Evolutionary conservation across 805 yeast species (phyloP).

Genomic region (Candida germanica): DNA sequence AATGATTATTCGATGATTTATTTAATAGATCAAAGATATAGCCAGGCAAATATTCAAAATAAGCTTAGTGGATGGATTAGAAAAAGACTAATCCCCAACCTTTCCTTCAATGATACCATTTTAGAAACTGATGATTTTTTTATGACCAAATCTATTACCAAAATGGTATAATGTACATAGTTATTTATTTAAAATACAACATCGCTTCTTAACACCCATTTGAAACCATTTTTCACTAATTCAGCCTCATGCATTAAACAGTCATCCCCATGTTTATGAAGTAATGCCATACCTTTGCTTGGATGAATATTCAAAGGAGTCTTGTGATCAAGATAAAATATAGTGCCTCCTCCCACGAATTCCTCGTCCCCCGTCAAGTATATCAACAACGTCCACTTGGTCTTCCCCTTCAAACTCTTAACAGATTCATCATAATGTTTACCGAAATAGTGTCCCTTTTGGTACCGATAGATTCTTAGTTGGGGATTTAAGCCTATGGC

Average conservation of each 20-base stretch:
- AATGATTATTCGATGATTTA: conserved; percentile 77
- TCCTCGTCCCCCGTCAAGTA: conserved; percentile 58
- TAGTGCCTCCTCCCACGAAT: conserved; percentile 58
- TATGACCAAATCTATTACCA: conserved; percentile 13
- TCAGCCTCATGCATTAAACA: conserved; percentile 61
- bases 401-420: conserved; percentile 34
- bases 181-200: conserved; percentile 28
- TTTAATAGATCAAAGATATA: conserved; percentile 66
- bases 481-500: conserved; percentile 56
- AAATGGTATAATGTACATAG: conserved; percentile 4
- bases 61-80: conserved; percentile 76
- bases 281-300: conserved; percentile 50
- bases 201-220: conserved; percentile 65
- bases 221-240: conserved; percentile 47
- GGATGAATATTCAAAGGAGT: conserved; percentile 43
- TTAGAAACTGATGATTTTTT: conserved; percentile 28
- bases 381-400: conserved; percentile 59
- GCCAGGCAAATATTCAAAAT: conserved; percentile 39
- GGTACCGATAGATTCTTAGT: conserved; percentile 52
- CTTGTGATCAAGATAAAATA: conserved; percentile 39
- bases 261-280: conserved; percentile 67
- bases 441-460: conserved; percentile 56
- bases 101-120: conserved; percentile 13
- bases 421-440: conserved; percentile 62
- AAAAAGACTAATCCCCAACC: conserved; percentile 17